phyloP scores from a whole-genome alignment of 352 stramenopile genomes.

The Globisporangium nagaii region DNA sequence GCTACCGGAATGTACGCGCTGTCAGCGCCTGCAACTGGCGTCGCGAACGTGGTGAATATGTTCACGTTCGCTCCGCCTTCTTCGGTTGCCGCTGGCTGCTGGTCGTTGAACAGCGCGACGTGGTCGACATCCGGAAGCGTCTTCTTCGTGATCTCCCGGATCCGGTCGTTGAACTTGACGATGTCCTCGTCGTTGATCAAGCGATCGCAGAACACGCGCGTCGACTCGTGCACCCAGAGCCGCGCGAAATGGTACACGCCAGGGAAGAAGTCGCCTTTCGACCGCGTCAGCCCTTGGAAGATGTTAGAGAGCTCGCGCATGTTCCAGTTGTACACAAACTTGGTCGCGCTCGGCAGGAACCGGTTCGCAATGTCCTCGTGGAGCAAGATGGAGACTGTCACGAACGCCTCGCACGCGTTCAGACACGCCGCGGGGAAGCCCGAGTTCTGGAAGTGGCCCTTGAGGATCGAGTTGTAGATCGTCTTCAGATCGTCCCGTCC shows the following conservation, averaged over 20 bases:
- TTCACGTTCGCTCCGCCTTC: constrained; percentile 51
- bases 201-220: constrained; percentile 96
- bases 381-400: constrained; percentile 88
- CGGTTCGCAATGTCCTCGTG: constrained; percentile 92
- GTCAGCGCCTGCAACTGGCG: constrained; percentile 51
- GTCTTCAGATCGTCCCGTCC: constrained; percentile 92
- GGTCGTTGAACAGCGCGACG: constrained; percentile 77
- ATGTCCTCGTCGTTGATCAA: constrained; percentile 95
- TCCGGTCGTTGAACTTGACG: constrained; percentile 88
- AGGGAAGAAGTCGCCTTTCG: constrained; percentile 91
- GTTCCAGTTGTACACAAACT: constrained; percentile 99
- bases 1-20: constrained; percentile 69
- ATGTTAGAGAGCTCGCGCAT: constrained; percentile 96
- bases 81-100: constrained; percentile 23
- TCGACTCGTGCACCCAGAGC: constrained; percentile 95
- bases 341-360: constrained; percentile 95
- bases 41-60: constrained; percentile 96
- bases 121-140: constrained; percentile 85
- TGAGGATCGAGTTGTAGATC: constrained; percentile 95
- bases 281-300: constrained; percentile 92
- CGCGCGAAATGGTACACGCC: constrained; percentile 79
- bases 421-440: constrained; percentile 57
- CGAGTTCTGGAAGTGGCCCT: constrained; percentile 89
- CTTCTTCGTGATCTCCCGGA: constrained; percentile 92
- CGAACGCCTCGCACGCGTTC: constrained; percentile 79